Percentiles rank a stretch among this genome's conserved stretches.
phyloP scores from a whole-genome alignment of 1,139 yeast genomes.

The Kluyveromyces sp. region DNA sequence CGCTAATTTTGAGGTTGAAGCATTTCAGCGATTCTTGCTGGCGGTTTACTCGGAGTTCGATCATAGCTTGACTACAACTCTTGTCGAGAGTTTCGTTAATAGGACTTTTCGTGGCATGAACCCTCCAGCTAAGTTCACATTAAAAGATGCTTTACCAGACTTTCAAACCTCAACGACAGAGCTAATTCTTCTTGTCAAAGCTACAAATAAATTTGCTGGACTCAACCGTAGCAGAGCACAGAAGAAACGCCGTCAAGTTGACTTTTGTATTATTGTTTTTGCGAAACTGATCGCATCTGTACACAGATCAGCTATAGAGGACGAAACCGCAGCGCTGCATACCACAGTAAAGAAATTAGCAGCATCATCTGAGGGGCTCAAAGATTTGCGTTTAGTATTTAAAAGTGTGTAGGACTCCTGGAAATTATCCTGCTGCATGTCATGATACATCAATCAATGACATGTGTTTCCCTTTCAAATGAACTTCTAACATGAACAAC shows the following conservation, averaged over 20 bases:
- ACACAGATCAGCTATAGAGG: background rate
- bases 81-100: background rate
- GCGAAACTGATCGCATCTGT: background rate
- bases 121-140: background rate
- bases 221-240: background rate
- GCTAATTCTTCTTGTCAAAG: background rate
- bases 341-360: background rate
- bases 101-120: background rate
- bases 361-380: background rate
- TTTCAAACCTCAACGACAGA: background rate
- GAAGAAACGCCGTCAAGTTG: constrained; percentile 1
- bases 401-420: background rate
- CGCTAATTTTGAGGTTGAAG: background rate
- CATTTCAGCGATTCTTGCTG: background rate
- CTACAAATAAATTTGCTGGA: background rate
- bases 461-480: constrained; percentile 15
- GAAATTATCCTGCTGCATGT: too few species aligned
- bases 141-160: background rate
- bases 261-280: constrained; percentile 1
- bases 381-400: constrained; percentile 1
- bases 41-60: background rate
- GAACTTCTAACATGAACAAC: constrained; percentile 36
- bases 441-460: constrained; percentile 4
- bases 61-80: background rate
- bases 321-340: background rate